These are phyloP conservation scores for Ogataea nitratoaversa DNA, from an alignment of 805 yeast genomes.

Conservation along the genomic window DNA sequence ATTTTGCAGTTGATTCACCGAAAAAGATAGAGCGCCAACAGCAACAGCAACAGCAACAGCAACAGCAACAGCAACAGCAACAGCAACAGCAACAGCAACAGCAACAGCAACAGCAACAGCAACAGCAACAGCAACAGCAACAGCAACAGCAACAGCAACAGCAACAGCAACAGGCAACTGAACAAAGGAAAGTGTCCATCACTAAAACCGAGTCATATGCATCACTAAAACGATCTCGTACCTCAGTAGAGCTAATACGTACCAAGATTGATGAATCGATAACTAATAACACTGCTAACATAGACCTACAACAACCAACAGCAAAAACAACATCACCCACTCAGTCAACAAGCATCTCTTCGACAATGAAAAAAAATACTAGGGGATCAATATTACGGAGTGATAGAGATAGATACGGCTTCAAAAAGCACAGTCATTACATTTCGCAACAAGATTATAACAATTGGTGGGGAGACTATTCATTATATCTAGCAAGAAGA, in stretches of 20 bases:
- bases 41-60: neutral
- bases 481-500: constrained; percentile 57
- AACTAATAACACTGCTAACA: neutral
- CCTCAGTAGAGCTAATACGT: constrained; percentile 21
- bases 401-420: constrained; percentile 79
- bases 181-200: constrained; percentile 9
- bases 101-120: too few species aligned
- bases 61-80: too few species aligned
- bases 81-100: constrained; percentile 1
- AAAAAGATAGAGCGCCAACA: neutral
- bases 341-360: neutral
- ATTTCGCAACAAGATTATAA: constrained; percentile 57
- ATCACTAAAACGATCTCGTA: constrained; percentile 20
- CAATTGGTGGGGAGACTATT: constrained; percentile 70
- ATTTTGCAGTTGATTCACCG: neutral
- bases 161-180: neutral
- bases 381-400: constrained; percentile 18
- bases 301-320: neutral
- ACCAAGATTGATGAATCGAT: constrained; percentile 21
- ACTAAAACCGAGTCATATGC: constrained; percentile 23
- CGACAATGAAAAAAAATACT: constrained; percentile 3
- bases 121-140: too few species aligned
- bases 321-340: constrained; percentile 1
- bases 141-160: neutral
- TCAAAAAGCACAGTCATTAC: constrained; percentile 59